phyloP scores from a whole-genome alignment of 805 yeast genomes.

The Tetrapisispora arboricola region DNA sequence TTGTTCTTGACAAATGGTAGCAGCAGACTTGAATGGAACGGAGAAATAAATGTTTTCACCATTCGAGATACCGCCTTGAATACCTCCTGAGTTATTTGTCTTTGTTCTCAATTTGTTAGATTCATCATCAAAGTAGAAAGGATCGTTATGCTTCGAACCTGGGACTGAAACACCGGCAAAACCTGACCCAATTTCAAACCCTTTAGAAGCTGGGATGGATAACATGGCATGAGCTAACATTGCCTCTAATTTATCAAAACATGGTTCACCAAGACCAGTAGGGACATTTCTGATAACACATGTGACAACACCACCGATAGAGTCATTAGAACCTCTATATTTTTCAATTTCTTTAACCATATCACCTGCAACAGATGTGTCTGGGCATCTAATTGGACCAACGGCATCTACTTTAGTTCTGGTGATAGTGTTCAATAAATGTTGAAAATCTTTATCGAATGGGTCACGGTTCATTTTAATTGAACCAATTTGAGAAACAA shows the following conservation, averaged over 20 bases:
- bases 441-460: conserved; percentile 50
- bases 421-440: conserved; percentile 63
- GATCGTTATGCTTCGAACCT: conserved; percentile 91
- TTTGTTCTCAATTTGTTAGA: conserved; percentile 63
- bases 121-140: conserved; percentile 55
- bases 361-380: conserved; percentile 50
- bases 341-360: conserved; percentile 85
- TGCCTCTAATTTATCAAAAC: conserved; percentile 94
- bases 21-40: conserved; percentile 96
- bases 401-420: conserved; percentile 79
- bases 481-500: conserved; percentile 86
- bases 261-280: conserved; percentile 95
- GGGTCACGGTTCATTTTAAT: conserved; percentile 69
- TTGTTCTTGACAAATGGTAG: conserved; percentile 92
- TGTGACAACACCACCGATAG: conserved; percentile 96
- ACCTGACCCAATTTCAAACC: conserved; percentile 96
- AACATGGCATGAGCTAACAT: conserved; percentile 94
- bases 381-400: conserved; percentile 95
- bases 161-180: conserved; percentile 82
- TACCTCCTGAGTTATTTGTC: conserved; percentile 93
- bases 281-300: conserved; percentile 94
- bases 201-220: conserved; percentile 95
- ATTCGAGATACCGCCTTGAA: conserved; percentile 95
- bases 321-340: conserved; percentile 77
- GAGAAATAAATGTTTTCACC: conserved; percentile 93